Conservation (phyloP, 2,329 filamentous ascomycete species). For the Penicillium hesseltinei region DNA sequence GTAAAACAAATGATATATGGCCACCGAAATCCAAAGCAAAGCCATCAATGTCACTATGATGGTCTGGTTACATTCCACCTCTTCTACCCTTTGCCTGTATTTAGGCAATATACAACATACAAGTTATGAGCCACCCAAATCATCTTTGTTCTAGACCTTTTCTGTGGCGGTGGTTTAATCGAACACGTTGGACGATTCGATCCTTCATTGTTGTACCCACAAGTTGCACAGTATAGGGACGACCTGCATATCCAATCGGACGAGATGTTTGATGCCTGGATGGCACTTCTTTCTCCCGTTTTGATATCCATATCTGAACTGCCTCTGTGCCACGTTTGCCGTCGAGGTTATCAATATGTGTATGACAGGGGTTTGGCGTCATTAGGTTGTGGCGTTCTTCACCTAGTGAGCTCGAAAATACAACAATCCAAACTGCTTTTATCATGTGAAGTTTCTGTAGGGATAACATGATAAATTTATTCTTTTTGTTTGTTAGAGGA, state of each 20-base stretch:
- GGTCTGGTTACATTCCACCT: background rate
- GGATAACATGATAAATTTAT: background rate
- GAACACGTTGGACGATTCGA: background rate
- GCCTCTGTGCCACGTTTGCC: background rate
- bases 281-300: background rate
- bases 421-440: background rate
- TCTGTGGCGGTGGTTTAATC: background rate
- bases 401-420: background rate
- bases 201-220: background rate
- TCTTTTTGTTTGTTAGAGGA: background rate
- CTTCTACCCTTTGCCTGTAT: background rate
- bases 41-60: conserved; percentile 9
- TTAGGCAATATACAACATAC: background rate
- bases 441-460: background rate
- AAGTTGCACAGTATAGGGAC: background rate
- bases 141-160: conserved; percentile 2
- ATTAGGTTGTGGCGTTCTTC: background rate
- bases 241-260: background rate
- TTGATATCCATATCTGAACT: background rate
- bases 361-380: conserved; percentile 1
- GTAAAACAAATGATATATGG: background rate
- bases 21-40: background rate
- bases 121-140: background rate
- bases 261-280: background rate
- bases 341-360: background rate